Evolutionary conservation across 2,329 filamentous ascomycete genomes (phyloP).

Genomic region (Beauveria sp.): DNA sequence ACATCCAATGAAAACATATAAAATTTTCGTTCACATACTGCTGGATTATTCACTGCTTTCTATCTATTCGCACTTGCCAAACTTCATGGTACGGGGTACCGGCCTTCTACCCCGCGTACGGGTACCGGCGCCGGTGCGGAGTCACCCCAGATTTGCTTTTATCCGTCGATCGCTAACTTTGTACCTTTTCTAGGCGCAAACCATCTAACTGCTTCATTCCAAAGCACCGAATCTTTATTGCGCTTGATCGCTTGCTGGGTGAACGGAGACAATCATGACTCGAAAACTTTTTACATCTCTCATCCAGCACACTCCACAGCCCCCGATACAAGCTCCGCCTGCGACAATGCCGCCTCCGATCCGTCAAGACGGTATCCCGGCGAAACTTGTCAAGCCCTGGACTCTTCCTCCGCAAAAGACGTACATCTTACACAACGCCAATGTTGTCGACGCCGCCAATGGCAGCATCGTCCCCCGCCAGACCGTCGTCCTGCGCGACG

Average conservation of each 20-base stretch:
- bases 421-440: conserved; percentile 35
- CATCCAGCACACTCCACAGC: neutral
- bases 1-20: neutral
- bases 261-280: neutral
- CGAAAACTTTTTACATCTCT: neutral
- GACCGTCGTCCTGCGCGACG: conserved; percentile 27
- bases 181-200: neutral
- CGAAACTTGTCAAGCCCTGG: conserved; percentile 27
- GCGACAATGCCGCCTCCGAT: neutral
- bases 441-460: conserved; percentile 31
- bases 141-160: neutral
- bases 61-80: too few species aligned
- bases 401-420: conserved; percentile 21
- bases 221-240: neutral
- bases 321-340: neutral
- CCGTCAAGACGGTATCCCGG: neutral
- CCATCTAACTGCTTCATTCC: neutral
- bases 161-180: neutral
- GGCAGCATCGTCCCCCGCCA: conserved; percentile 24
- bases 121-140: conserved; percentile 7
- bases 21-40: neutral
- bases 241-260: neutral
- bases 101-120: neutral
- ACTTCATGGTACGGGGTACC: neutral
- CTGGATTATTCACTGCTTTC: too few species aligned